These are phyloP conservation scores for Sarocladium kiliense DNA, from an alignment of 2,329 filamentous ascomycete genomes.

Conservation along the genomic window DNA sequence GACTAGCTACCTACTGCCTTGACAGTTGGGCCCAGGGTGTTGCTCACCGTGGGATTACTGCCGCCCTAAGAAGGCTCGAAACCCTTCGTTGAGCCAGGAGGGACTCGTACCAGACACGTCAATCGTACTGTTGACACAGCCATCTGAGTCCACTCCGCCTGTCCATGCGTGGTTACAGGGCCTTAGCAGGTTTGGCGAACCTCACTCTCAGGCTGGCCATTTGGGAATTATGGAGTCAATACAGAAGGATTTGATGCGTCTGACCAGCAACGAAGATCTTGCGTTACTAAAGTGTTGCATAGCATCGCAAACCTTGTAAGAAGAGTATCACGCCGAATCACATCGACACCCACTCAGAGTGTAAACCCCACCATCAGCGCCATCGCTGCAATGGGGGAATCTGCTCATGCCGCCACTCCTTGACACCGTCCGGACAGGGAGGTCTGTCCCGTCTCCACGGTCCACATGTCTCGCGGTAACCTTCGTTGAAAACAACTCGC, in stretches of 20 bases:
- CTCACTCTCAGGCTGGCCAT: no score
- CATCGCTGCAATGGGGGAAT: not conserved
- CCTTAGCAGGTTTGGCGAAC: no score
- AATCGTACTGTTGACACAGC: no score
- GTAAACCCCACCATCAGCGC: not conserved
- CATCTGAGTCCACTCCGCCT: no score
- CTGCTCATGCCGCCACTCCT: not conserved
- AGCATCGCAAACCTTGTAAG: constrained; percentile 1
- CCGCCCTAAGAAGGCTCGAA: no score
- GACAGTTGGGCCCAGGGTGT: no score
- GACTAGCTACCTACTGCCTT: no score
- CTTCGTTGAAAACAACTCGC: not conserved
- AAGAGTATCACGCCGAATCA: not conserved
- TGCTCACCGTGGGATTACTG: no score
- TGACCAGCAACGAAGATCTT: not conserved
- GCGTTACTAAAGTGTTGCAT: not conserved
- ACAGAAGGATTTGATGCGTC: not conserved
- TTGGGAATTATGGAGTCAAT: not conserved
- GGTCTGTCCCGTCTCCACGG: not conserved
- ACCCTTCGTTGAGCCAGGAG: no score
- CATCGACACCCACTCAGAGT: not conserved
- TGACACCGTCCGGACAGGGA: not conserved
- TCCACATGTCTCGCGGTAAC: constrained; percentile 5
- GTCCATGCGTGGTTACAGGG: no score
- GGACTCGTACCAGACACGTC: no score